These are phyloP conservation scores for Galerina sulciceps DNA, from an alignment of 768 basidiomycete genomes.

Conservation along the genomic window DNA sequence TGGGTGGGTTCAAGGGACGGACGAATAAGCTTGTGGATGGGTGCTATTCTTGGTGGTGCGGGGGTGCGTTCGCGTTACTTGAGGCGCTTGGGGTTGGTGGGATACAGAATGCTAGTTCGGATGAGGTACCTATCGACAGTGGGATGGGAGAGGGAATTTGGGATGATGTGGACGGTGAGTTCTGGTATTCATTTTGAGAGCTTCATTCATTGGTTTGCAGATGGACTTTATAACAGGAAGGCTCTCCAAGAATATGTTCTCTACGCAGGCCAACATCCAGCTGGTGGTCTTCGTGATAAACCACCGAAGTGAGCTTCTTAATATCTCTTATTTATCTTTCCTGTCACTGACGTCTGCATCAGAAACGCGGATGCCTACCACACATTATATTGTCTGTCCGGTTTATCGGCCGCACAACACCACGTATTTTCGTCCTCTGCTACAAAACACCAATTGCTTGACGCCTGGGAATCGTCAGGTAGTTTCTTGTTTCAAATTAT, in stretches of 20 bases:
- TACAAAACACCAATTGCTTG: conserved; percentile 22
- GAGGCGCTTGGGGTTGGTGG: conserved; percentile 58
- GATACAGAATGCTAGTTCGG: conserved; percentile 36
- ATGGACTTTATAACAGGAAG: conserved; percentile 58
- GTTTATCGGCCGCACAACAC: conserved; percentile 89
- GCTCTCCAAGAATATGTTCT: conserved; percentile 90
- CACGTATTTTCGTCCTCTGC: conserved; percentile 53
- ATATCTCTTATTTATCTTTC: neutral
- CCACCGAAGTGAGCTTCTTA: conserved; percentile 77
- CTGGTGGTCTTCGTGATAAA: conserved; percentile 92
- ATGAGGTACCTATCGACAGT: conserved; percentile 26
- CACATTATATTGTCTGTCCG: conserved; percentile 90
- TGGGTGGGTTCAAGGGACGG: conserved; percentile 91
- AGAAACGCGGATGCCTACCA: conserved; percentile 96
- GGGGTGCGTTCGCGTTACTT: conserved; percentile 81
- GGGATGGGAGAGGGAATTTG: conserved; percentile 43
- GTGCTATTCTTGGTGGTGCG: conserved; percentile 99
- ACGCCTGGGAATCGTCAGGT: conserved; percentile 24
- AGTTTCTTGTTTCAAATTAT: neutral
- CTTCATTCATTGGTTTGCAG: conserved; percentile 23
- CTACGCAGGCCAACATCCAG: conserved; percentile 81
- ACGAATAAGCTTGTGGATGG: conserved; percentile 99
- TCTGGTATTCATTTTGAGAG: neutral
- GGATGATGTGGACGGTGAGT: conserved; percentile 70
- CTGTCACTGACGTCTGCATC: neutral